Base-by-base conservation (phyloP, 2,329 filamentous ascomycete species). In the Penicillium sp. region DNA sequence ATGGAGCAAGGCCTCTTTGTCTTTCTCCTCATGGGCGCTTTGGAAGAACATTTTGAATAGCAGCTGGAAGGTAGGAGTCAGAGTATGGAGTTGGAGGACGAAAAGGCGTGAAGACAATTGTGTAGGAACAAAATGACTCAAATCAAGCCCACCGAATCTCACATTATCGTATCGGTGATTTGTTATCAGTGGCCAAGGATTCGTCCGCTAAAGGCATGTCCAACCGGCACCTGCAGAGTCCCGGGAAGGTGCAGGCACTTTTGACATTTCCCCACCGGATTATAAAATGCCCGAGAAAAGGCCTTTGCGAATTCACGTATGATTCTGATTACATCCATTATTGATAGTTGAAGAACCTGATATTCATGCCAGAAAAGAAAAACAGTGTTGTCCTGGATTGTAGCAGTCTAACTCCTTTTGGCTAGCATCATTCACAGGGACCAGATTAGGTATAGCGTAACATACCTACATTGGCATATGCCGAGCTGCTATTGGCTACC, bases 1-100 rank as follows among this genome's bases (percentile, higher is more conserved):
- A 48, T 55, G 50, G 21, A 53, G 50, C 13, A 55, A 51, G 22
- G 37, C 50, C 17, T 49, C 53, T 28, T 22, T 53, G 37, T 55
- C 53, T 24, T 48, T 49, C 26, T 55, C 53, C 12, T 47, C 50
- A 22, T 55, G 53, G 6, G 44, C 53, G n/a, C 43, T 50, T 42
- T 44, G 53, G 29, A 55, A 41, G 37, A 55, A 55, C 53, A 55
- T 55, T 15, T 47, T 43, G 40, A 32, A 38, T 26, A 19, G 31
- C 7, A 9, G 5, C 10, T 17, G 6, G 8, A 26, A 17, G 6
- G 6, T 13, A 33, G 19, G 15, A 24, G 19, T 22, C 9, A 34
- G 29, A 34, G 13, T 9, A 24, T n/a, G 8, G 13, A 33, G 6
- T n/a, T 12, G 15, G n/a, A 43, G 33, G 29, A 33, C 2, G 17